Evolutionary conservation across 2,329 filamentous ascomycete genomes (phyloP), one percentile per base, ranked within the genome.

Genomic region (Gliomastix tumulicola): DNA sequence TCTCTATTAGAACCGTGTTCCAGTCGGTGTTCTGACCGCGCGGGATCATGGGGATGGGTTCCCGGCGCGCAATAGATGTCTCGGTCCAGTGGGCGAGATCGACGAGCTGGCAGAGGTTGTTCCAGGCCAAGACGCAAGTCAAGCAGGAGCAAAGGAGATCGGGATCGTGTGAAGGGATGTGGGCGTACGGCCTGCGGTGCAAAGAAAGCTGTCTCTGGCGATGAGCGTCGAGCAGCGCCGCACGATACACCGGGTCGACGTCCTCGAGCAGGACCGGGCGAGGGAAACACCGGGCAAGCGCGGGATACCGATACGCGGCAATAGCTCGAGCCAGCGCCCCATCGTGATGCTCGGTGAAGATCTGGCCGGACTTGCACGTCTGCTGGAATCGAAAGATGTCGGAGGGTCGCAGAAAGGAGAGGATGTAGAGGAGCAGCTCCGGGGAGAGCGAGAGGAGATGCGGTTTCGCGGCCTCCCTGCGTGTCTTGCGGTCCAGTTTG

Each of bases 101-200:
- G 25, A 28, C 10, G 25, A 28, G n/a, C 11, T n/a, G 25, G 17
- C 25, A 28, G 13, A 28, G 7, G 17, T 28, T 28, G 25, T 28
- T 28, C 25, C 25, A 30, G 23, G 34, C 23, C 21, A 31, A 31
- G 27, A 20, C 21, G 35, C 20, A 17, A 8, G 35, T 31, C 10
- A 37, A 25, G 30, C 27, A 28, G 19, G 35, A 35, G 22, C 11
- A 27, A 20, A 33, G 35, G 8, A 20, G 30, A 32, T 32, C 35
- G 28, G 35, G 35, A 33, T 17, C 30, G 13, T 37, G 35, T 17
- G 20, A 21, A 32, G 35, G 28, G 22, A 28, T 16, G 25, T 28
- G 25, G 7, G 25, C n/a, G 10, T 28, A 28, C 10, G 25, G 25
- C 4, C 17, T 28, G 17, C 25, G 25, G 17, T 28, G 25, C 13